These are phyloP conservation scores for Eutrema heterophyllum DNA, from an alignment of 345 rosid genomes.

Conservation along the genomic window DNA sequence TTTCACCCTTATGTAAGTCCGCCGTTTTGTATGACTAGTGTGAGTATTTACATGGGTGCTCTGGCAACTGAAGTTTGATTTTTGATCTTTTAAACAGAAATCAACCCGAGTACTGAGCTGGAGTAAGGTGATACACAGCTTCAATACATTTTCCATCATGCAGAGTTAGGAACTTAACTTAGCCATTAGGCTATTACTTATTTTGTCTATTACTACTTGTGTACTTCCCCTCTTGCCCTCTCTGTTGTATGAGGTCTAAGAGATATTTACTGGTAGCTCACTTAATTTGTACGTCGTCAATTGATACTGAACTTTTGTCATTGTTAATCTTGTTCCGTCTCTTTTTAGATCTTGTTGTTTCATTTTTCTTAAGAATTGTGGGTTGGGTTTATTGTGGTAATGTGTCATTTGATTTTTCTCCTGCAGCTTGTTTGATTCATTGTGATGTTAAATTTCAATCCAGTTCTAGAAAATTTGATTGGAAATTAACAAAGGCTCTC, in stretches of 20 bases:
- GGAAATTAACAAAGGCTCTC: slow-evolving; percentile 1
- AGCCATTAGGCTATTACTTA: slow-evolving; percentile 24
- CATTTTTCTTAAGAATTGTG: neutral
- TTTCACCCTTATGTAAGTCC: neutral
- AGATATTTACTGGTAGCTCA: slow-evolving; percentile 18
- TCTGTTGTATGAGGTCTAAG: slow-evolving; percentile 23
- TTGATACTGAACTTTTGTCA: neutral
- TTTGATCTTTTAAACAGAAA: slow-evolving; percentile 31
- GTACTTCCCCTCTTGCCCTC: neutral
- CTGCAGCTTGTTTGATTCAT: neutral
- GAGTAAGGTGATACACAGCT: slow-evolving; percentile 35
- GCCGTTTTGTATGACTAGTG: slow-evolving; percentile 8
- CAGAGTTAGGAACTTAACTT: slow-evolving; percentile 33
- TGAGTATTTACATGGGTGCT: slow-evolving; percentile 18
- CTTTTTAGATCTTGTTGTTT: slow-evolving; percentile 5
- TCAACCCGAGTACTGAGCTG: slow-evolving; percentile 29
- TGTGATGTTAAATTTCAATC: neutral
- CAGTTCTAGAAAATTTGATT: slow-evolving; percentile 11
- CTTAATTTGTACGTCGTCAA: neutral
- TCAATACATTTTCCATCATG: slow-evolving; percentile 33
- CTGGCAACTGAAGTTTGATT: slow-evolving; percentile 25
- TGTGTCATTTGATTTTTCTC: neutral
- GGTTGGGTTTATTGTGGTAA: neutral
- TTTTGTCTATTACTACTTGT: slow-evolving; percentile 4
- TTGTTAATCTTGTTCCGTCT: slow-evolving; percentile 16